Evolutionary conservation across 768 basidiomycete species (phyloP).

Genomic region (Neoboletus brunneissimus): DNA sequence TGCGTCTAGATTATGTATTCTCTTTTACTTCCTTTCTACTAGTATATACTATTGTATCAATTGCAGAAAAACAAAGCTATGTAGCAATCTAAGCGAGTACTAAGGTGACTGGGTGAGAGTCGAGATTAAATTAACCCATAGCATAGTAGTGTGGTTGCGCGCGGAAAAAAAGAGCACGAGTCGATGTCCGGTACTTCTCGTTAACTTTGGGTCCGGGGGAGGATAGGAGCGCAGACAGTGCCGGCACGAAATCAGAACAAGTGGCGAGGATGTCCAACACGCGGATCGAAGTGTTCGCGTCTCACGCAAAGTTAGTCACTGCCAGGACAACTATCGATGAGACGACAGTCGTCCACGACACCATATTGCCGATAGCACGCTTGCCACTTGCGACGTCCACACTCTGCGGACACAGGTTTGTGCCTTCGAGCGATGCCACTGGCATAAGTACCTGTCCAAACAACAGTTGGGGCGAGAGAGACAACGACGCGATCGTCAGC

Average conservation of each 20-base stretch:
- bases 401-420: conserved; percentile 21
- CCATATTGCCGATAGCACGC: background rate
- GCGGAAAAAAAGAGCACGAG: background rate
- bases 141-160: conserved; percentile 3
- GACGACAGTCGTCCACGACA: conserved; percentile 9
- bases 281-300: background rate
- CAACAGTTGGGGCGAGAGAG: background rate
- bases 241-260: background rate
- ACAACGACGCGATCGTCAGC: background rate
- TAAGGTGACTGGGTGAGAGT: background rate
- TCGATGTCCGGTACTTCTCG: background rate
- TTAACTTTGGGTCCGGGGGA: background rate
- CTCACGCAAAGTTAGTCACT: conserved; percentile 7
- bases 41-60: too few species aligned
- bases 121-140: conserved; percentile 1
- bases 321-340: conserved; percentile 3
- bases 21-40: too few species aligned
- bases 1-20: too few species aligned
- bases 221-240: background rate
- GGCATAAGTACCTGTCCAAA: conserved; percentile 36
- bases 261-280: background rate
- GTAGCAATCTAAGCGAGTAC: conserved; percentile 6
- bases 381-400: conserved; percentile 1
- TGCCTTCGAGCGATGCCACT: conserved; percentile 22
- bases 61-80: conserved; percentile 16